Percentiles rank a stretch among this genome's conserved stretches.
These are phyloP conservation scores for Lactarius vividus DNA, from an alignment of 768 basidiomycete genomes.

Conservation along the genomic window DNA sequence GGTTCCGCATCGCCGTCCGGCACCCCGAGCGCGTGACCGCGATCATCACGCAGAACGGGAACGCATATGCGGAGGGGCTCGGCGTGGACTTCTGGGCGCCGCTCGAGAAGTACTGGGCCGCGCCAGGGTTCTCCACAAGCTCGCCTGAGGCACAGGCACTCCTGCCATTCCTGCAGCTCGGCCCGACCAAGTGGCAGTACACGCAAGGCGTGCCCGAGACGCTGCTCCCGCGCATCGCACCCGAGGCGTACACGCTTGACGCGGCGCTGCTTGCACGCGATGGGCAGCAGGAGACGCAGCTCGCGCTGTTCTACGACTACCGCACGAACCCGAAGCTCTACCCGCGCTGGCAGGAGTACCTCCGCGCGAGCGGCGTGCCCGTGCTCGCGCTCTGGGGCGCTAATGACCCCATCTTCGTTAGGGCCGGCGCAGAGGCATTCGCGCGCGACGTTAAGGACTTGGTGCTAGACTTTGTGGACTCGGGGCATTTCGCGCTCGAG, in stretches of 20 bases:
- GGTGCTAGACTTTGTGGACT: constrained; percentile 41
- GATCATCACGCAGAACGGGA: constrained; percentile 49
- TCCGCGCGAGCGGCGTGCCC: constrained; percentile 40
- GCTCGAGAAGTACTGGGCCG: constrained; percentile 36
- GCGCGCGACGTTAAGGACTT: constrained; percentile 39
- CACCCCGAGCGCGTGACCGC: constrained; percentile 44
- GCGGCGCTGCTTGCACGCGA: constrained; percentile 40
- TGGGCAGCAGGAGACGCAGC: constrained; percentile 43
- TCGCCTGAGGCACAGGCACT: constrained; percentile 32
- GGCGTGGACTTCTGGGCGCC: constrained; percentile 40
- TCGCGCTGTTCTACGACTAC: constrained; percentile 44
- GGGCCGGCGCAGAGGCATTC: constrained; percentile 45
- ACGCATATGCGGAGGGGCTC: constrained; percentile 47
- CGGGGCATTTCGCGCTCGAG: constrained; percentile 45
- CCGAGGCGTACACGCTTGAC: constrained; percentile 45
- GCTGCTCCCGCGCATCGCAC: constrained; percentile 36
- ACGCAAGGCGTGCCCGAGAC: constrained; percentile 35
- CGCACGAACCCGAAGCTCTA: constrained; percentile 43
- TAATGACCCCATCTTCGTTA: constrained; percentile 44
- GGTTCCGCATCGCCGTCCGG: constrained; percentile 37
- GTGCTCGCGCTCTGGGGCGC: constrained; percentile 50
- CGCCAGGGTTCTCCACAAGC: constrained; percentile 16
- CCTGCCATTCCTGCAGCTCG: constrained; percentile 31
- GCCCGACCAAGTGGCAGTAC: constrained; percentile 41
- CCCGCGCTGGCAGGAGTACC: constrained; percentile 45